Base-by-base conservation (phyloP, 2,329 filamentous ascomycete genomes). In the Parascedosporium putredinis region DNA sequence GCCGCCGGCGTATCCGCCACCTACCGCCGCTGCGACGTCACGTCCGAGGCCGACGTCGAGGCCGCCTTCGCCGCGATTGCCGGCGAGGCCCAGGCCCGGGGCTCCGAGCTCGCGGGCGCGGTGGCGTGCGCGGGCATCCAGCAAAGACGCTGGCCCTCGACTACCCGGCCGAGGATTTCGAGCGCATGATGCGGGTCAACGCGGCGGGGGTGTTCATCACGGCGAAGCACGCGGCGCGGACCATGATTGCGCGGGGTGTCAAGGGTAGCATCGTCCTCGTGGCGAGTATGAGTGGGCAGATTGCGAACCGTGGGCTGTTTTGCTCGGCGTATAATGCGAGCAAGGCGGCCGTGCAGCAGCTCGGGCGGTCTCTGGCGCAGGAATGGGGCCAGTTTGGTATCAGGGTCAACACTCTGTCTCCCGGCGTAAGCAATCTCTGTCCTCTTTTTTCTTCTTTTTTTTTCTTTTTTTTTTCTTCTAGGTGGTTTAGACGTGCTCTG, bases 141-240 rank as follows among this genome's bases (percentile, higher is more conserved):
- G 54, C 65, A 68, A 49, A 66, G 55, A 58, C 62, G 1, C 65
- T 68, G 1, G 72, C 72, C 1, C 53, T 74, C 33, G 70, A 73
- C 8, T 75, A 74, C 49, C 65, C 68, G 3, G 60, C 66, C 23
- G 61, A 81, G 61, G 78, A 79, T 60, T 86, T 83, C 72, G 73
- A 81, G 58, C 76, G 83, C 63, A 81, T 87, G 57, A 69, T 87
- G 59, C 71, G 81, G 59, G 81, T 84, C 55, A 85, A 88, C 62
- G 67, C 87, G 56, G 84, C 74, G 45, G 84, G 84, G n/a, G 79
- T 76, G 23, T 83, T 81, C 64, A 72, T 83, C 62, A 85, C 82
- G 58, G 83, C 83, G 52, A 83, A 85, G 67, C 81, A 82, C 51
- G 78, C 83, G 23, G 84, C 83, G 47, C 72, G 76, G 53, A 75